phyloP scores from a whole-genome alignment of 73 alveolate species.

The Loxodes magnus region DNA sequence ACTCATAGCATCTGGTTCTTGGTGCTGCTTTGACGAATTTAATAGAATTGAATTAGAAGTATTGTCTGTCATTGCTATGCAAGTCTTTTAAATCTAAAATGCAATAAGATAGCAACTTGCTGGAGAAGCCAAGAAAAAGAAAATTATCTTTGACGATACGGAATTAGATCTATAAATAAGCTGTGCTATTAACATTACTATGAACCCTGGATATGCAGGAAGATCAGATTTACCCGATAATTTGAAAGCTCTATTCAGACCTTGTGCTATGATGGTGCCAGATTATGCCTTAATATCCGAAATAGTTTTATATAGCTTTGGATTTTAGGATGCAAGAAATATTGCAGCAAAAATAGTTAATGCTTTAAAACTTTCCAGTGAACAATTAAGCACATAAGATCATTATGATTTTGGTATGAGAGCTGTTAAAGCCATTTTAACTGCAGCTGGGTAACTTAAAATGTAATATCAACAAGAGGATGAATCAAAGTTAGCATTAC shows the following conservation, averaged over 20 bases:
- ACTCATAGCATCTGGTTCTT: conserved; percentile 97
- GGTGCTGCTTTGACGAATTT: conserved; percentile 99
- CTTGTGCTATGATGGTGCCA: conserved; percentile 96
- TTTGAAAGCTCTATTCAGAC: conserved; percentile 76
- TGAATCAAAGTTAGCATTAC: conserved; percentile 79
- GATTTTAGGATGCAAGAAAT: conserved; percentile 93
- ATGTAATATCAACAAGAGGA: conserved; percentile 63
- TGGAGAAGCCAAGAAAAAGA: conserved; percentile 21
- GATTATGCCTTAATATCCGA: conserved; percentile 97
- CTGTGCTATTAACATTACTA: conserved; percentile 99
- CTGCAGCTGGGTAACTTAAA: conserved; percentile 98
- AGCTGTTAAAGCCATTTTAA: conserved; percentile 95
- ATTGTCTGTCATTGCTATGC: conserved; percentile 97
- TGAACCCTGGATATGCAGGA: conserved; percentile 99
- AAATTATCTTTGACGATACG: conserved; percentile 92
- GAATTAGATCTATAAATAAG: conserved; percentile 67
- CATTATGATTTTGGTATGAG: conserved; percentile 99
- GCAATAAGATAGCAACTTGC: conserved; percentile 58
- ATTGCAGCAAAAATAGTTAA: conserved; percentile 97
- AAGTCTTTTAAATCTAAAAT: conserved; percentile 74
- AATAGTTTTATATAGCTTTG: conserved; percentile 82
- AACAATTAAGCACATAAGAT: conserved; percentile 75
- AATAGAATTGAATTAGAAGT: conserved; percentile 99
- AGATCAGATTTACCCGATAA: conserved; percentile 99
- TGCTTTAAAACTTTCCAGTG: conserved; percentile 90